Evolutionary conservation across 805 yeast species (phyloP), one percentile per base, ranked within the genome.

Genomic region (Spathaspora arborariae): DNA sequence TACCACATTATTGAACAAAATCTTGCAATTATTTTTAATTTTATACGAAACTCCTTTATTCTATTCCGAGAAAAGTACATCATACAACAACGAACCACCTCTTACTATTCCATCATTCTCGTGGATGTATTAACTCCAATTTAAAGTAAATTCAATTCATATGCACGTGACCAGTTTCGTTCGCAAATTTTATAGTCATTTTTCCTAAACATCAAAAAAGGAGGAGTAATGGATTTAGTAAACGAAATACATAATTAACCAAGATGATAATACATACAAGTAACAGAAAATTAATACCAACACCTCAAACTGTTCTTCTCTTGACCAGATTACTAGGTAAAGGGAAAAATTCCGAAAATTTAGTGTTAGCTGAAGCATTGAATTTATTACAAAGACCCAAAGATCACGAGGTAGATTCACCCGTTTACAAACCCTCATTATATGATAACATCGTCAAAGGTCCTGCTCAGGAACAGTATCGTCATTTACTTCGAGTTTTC

Each of bases 311-410:
- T 3, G 2, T 30, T 6, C 35, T 30, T n/a, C 18, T 30, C 8
- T 16, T 30, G 6, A 30, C 35, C 6, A 15, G 35, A 10, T n/a
- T 30, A 16, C 18, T 30, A 30, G n/a, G 35, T 4, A 37, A 18
- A 4, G 24, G 24, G n/a, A 20, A 37, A 16, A 19, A 11, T 4
- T 21, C 48, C 19, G 61, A 51, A 16, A 60, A 51, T 41, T 53
- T 57, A 10, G 45, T 56, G 13, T 52, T 69, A 35, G 74, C 73
- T 2, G 68, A 66, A 46, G 74, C 74, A 2, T 49, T 69, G 35
- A 68, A 68, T 47, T 60, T 69, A 19, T 55, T 69, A 16, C 20
- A 48, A 20, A 39, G 37, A 19, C 16, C 18, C 3, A 41, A 42
- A n/a, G 39, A 37, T 15, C 49, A n/a, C 24, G 45, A 36, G 35